Base-by-base conservation (phyloP, 2,329 filamentous ascomycete genomes). In the Pseudogymnoascus sp. region DNA sequence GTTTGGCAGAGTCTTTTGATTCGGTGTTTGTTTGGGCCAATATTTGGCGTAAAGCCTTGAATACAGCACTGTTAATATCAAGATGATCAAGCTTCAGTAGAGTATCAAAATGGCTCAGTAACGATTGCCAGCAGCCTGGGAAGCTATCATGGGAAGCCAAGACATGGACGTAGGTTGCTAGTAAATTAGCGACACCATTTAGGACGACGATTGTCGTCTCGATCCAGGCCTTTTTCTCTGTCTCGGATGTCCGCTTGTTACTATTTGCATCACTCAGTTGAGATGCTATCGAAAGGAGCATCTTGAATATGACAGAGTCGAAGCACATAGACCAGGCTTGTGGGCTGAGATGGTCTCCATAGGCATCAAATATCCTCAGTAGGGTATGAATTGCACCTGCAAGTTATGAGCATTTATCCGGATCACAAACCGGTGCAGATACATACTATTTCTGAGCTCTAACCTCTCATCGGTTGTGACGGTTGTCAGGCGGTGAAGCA, bases 321-420 rank as follows among this genome's bases (percentile, higher is more conserved):
- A 96, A 83, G 68, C 92, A 94, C 29, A 93, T 81, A 58, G 88
- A 87, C 92, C 92, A 97, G 0, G 90, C 87, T 69, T 89, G 84
- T 0, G 90, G 81, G 41, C 83, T 87, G 4, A 97, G 79, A 61
- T 89, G 87, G 66, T 92, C 89, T 9, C 91, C 91, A 66, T 95
- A 95, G 1, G 91, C 92, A 72, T 96, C 92, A 65, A 97, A 92
- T 17, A 97, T 96, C 51, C 92, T 85, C 62, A 97, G 81, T 3
- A 97, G 78, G 0, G 93, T 97, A 73, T 97, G 93, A 21, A 97
- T 90, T 1, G 92, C 91, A 64, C 84, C 85, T 80, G 71, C 15
- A 68, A 72, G 65, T 79, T 61, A 65, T 69, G 65, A 79, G 75
- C n/a, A 71, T 9, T 15, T 58, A 58, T 68, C 71, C 74, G 58